Conservation (phyloP, 345 rosid species). For the Aegle marmelos region DNA sequence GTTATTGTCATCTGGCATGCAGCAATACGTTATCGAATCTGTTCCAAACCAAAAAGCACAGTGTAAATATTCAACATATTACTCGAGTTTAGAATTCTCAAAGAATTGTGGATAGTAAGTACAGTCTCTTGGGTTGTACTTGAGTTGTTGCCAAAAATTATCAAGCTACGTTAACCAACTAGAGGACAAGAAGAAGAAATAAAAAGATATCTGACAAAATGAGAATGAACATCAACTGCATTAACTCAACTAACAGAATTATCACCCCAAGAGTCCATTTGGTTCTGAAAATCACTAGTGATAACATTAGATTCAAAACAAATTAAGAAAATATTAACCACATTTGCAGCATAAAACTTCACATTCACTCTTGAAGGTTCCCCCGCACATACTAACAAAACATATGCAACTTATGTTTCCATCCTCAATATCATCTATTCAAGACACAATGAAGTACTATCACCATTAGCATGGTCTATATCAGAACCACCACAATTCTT, state of each 20-base stretch:
- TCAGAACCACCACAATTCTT: not conserved
- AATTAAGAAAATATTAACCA: not conserved
- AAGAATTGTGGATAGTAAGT: not conserved
- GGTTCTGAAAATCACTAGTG: not conserved
- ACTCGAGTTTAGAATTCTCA: not conserved
- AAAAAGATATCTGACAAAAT: not conserved
- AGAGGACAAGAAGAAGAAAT: not conserved
- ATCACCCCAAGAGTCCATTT: not conserved
- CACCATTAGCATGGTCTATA: not conserved
- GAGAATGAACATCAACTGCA: not conserved
- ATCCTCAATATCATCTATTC: not conserved
- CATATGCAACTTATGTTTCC: not conserved
- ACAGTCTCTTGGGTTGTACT: not conserved
- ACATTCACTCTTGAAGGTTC: not conserved
- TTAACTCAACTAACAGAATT: not conserved
- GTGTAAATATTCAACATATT: not conserved
- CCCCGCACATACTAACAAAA: not conserved
- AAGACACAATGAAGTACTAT: not conserved
- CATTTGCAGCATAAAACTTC: not conserved
- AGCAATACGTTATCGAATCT: not conserved
- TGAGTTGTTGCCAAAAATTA: not conserved
- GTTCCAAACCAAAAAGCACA: not conserved
- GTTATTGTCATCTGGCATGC: not conserved
- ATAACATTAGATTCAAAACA: not conserved
- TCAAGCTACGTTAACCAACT: not conserved